These are phyloP conservation scores for Boehmeria nivea DNA, from an alignment of 306 rosid genomes.

Conservation along the genomic window DNA sequence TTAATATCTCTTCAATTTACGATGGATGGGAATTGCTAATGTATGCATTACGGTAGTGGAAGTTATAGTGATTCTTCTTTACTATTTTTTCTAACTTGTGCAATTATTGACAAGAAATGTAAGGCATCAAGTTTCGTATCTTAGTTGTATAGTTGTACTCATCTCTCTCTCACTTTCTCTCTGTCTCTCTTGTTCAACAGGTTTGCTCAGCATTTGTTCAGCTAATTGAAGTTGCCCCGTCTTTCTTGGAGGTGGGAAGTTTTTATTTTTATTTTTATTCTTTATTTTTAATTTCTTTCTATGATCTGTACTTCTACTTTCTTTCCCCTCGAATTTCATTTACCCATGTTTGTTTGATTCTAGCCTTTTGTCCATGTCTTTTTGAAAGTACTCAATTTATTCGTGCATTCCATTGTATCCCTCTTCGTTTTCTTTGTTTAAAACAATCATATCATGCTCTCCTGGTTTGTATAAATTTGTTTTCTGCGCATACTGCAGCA, in stretches of 20 bases:
- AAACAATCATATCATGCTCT: too few species aligned
- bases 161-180: constrained; percentile 7
- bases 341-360: background rate
- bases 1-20: too few species aligned
- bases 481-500: constrained; percentile 57
- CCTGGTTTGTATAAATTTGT: background rate
- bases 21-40: too few species aligned
- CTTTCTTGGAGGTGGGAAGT: constrained; percentile 80
- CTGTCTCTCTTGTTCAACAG: constrained; percentile 40
- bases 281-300: constrained; percentile 7
- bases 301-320: background rate
- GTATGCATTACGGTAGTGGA: too few species aligned
- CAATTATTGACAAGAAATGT: too few species aligned
- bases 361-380: background rate
- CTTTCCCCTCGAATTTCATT: background rate
- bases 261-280: constrained; percentile 10
- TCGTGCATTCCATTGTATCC: too few species aligned
- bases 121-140: constrained; percentile 1
- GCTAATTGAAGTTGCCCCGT: constrained; percentile 88
- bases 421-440: too few species aligned
- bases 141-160: constrained; percentile 9
- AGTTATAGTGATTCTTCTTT: too few species aligned
- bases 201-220: constrained; percentile 96
- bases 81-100: too few species aligned
- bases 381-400: too few species aligned